Conservation (phyloP, 176 grass and related monocot species). For the Themeda triandra region DNA sequence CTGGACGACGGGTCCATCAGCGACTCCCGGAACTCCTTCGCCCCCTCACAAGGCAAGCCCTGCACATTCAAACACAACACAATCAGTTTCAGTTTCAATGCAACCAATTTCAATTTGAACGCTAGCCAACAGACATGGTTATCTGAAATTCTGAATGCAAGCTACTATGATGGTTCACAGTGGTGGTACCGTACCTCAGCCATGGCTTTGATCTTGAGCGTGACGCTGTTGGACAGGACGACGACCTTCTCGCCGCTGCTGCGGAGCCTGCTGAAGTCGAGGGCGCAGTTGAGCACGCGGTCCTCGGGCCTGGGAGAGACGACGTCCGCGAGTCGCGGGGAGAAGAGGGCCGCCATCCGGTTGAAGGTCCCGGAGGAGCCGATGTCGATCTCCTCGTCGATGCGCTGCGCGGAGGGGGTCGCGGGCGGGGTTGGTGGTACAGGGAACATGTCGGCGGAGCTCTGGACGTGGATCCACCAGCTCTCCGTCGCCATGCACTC, state of each 20-base stretch:
- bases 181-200: slow-evolving; percentile 51
- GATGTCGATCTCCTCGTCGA: slow-evolving; percentile 6
- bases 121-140: background rate
- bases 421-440: slow-evolving; percentile 78
- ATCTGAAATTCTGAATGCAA: too few relatives aligned
- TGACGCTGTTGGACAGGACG: slow-evolving; percentile 63
- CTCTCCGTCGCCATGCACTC: slow-evolving; percentile 67
- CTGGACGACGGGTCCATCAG: slow-evolving; percentile 78
- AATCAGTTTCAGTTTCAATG: background rate
- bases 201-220: slow-evolving; percentile 97
- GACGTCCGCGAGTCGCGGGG: slow-evolving; percentile 43
- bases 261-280: slow-evolving; percentile 49
- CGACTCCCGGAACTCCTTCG: slow-evolving; percentile 73
- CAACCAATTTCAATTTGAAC: too few relatives aligned
- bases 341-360: slow-evolving; percentile 37
- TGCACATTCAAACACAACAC: background rate
- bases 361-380: slow-evolving; percentile 28
- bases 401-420: slow-evolving; percentile 46
- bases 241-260: slow-evolving; percentile 38
- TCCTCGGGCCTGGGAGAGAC: slow-evolving; percentile 69
- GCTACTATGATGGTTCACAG: too few relatives aligned
- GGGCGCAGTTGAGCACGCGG: slow-evolving; percentile 64
- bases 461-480: slow-evolving; percentile 94
- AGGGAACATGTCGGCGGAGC: slow-evolving; percentile 58
- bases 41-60: slow-evolving; percentile 73